Evolutionary conservation across 345 rosid species (phyloP).

Genomic region (Arabidopsis arenosa): DNA sequence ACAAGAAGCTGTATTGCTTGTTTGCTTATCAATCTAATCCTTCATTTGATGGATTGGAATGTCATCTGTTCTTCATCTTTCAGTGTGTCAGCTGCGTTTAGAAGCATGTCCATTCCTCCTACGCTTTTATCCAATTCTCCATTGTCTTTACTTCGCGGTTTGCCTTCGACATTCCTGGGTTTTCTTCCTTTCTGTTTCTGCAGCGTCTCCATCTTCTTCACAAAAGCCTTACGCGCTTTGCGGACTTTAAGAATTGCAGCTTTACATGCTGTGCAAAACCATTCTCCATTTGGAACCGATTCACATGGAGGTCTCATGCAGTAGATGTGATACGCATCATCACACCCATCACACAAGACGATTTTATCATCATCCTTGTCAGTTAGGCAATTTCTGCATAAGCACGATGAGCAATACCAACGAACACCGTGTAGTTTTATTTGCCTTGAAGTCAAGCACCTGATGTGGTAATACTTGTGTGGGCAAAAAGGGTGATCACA

Average conservation of each 20-base stretch:
- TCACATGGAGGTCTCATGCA: slow-evolving; percentile 75
- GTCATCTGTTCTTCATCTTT: slow-evolving; percentile 56
- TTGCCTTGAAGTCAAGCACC: slow-evolving; percentile 78
- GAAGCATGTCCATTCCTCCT: slow-evolving; percentile 82
- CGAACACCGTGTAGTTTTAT: slow-evolving; percentile 58
- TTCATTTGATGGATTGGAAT: slow-evolving; percentile 34
- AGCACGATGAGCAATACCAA: slow-evolving; percentile 97
- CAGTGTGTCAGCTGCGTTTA: slow-evolving; percentile 75
- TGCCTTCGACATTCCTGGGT: slow-evolving; percentile 25
- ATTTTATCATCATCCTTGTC: slow-evolving; percentile 81
- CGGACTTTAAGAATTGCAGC: slow-evolving; percentile 57
- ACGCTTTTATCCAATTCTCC: slow-evolving; percentile 50
- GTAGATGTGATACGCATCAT: slow-evolving; percentile 85
- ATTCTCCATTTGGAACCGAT: slow-evolving; percentile 65
- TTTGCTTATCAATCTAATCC: slow-evolving; percentile 17
- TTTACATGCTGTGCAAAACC: slow-evolving; percentile 83
- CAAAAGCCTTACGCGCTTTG: slow-evolving; percentile 55
- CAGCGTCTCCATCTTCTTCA: slow-evolving; percentile 44
- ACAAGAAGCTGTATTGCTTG: slow-evolving; percentile 23
- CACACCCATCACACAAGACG: slow-evolving; percentile 90
- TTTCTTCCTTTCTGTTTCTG: slow-evolving; percentile 44
- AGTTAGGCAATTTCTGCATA: slow-evolving; percentile 77
- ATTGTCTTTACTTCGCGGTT: slow-evolving; percentile 34
- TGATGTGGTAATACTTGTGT: slow-evolving; percentile 68
- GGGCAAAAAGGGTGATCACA: slow-evolving; percentile 74